Evolutionary conservation across 345 rosid species (phyloP), one percentile per base, ranked within the genome.

Genomic region (Dipteronia dyeriana): DNA sequence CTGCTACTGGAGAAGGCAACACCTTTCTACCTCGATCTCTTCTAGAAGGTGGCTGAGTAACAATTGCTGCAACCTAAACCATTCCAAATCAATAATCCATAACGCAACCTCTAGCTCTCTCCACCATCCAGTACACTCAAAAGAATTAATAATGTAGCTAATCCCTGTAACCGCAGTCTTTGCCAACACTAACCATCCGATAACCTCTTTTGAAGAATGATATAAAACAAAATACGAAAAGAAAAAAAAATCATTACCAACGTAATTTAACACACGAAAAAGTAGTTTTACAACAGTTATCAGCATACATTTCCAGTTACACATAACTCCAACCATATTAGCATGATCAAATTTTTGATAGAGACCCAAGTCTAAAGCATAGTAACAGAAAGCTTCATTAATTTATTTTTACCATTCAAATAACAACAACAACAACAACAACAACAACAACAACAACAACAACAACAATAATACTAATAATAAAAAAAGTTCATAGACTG

Each of bases 11-110:
- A 12, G 97, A 94, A 69, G 95, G 97, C 90, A 87, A 76, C 54
- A 90, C 79, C 82, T 86, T 93, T 85, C 82, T 92, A 20, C 99
- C 97, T 51, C 99, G 87, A 60, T 86, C 97, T 83, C 94, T 89
- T 70, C 91, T 87, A 29, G 97, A 61, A 2, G 99, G 95, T 14
- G 97, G 97, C 73, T 94, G 99, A 22, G 97, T 96, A 49, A 96
- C 97, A 73, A 96, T 86, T 60, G 97, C 98, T 70, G 97, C 95
- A 82, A 94, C 91, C 99, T 95, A 80, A 78, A 83, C 66, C 65
- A 31, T 29, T 20, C 19, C 17, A 31, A 54, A 75, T 76, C 22
- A 80, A 78, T 25, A 2, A 78, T 39, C 38, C 19, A 45, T 19
- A 41, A 29, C 62, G 66, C n/a, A 45, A 31, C 9, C 39, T 43